Conservation (phyloP, 495 filamentous ascomycete genomes). For the Aspergillus taichungensis region DNA sequence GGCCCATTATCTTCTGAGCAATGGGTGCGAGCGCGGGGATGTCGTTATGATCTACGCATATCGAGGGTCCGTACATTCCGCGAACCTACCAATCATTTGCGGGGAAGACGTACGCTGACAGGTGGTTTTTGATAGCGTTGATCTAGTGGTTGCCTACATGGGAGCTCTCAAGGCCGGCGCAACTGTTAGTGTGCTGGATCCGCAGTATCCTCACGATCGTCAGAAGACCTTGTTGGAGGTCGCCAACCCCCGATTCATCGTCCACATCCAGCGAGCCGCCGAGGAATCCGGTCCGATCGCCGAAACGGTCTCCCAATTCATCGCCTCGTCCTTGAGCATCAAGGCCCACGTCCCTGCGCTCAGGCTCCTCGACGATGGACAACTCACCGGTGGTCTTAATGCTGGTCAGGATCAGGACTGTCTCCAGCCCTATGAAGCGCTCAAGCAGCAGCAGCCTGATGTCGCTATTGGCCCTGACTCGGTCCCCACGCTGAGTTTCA, state of each 20-base stretch:
- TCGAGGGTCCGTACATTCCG: conserved; percentile 24
- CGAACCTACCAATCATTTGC: not conserved
- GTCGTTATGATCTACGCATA: conserved; percentile 92
- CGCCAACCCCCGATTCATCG: conserved; percentile 67
- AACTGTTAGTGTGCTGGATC: conserved; percentile 64
- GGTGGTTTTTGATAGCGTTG: conserved; percentile 44
- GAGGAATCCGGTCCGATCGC: conserved; percentile 65
- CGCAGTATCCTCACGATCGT: conserved; percentile 76
- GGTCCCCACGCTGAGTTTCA: conserved; percentile 75
- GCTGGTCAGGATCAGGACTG: conserved; percentile 46
- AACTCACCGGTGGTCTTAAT: conserved; percentile 55
- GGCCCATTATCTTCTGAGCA: conserved; percentile 64
- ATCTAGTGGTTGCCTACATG: conserved; percentile 44
- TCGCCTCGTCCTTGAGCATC: conserved; percentile 63
- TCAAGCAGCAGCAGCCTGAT: conserved; percentile 51
- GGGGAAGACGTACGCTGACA: conserved; percentile 63
- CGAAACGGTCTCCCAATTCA: conserved; percentile 60
- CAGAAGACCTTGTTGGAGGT: conserved; percentile 92
- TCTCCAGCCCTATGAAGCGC: conserved; percentile 46
- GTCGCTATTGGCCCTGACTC: conserved; percentile 88
- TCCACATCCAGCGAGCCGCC: conserved; percentile 73
- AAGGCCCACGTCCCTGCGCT: conserved; percentile 72
- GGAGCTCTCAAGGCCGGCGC: conserved; percentile 46
- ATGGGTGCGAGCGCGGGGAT: conserved; percentile 69
- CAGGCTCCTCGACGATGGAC: conserved; percentile 64